Evolutionary conservation across 129 eudicot species (phyloP).

Genomic region (Escallonia rubra): DNA sequence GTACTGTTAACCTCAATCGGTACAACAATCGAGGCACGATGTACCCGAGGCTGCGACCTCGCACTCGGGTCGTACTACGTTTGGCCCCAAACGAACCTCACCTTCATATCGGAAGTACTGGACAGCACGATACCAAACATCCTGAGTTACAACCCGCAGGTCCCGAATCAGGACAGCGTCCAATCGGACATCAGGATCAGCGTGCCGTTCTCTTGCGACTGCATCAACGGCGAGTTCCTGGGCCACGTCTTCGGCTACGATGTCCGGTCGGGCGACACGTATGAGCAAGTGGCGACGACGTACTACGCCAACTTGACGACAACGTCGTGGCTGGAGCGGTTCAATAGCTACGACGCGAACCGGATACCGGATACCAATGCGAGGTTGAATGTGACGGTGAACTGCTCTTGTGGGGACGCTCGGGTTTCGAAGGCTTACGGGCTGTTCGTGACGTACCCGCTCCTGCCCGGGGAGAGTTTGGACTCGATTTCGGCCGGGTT

Average conservation of each 20-base stretch:
- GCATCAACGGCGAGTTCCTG: constrained; percentile 39
- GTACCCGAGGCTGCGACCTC: constrained; percentile 50
- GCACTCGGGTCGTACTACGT: constrained; percentile 70
- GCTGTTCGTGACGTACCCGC: constrained; percentile 76
- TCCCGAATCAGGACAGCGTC: constrained; percentile 44
- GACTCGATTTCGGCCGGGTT: constrained; percentile 28
- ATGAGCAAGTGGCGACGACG: constrained; percentile 20
- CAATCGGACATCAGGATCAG: constrained; percentile 17
- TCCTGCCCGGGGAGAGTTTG: constrained; percentile 48
- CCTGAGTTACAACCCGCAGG: constrained; percentile 32
- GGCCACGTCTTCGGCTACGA: constrained; percentile 53
- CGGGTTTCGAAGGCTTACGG: constrained; percentile 57
- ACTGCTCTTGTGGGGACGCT: constrained; percentile 77
- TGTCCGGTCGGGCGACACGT: constrained; percentile 38
- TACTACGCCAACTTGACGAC: constrained; percentile 67
- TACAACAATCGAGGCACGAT: constrained; percentile 27
- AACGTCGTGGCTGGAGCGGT: constrained; percentile 26
- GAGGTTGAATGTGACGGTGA: constrained; percentile 51
- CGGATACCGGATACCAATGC: constrained; percentile 43
- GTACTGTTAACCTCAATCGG: constrained; percentile 1
- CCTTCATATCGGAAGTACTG: constrained; percentile 24
- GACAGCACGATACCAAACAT: background rate
- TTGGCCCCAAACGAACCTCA: constrained; percentile 11
- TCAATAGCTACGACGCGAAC: constrained; percentile 31
- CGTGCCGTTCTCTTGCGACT: constrained; percentile 70